A percentile compares a stretch with the other conserved stretches of the same genome.
Evolutionary conservation across 176 grass and related monocot species (phyloP).

Genomic region (Leersia perrieri): DNA sequence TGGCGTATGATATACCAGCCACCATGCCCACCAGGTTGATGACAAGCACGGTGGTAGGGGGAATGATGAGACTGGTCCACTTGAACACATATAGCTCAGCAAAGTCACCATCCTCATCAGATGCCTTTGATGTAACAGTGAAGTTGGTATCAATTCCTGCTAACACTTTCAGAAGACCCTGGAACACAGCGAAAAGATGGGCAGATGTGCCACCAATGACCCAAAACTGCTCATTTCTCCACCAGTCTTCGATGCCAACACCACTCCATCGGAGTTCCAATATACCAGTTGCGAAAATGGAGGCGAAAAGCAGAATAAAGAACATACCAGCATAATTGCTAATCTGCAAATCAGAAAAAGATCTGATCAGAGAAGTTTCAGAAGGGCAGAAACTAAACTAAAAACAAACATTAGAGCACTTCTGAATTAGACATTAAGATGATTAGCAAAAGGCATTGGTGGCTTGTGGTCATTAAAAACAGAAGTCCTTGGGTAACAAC

Average conservation of each 20-base stretch:
- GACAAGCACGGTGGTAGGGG: constrained; percentile 81
- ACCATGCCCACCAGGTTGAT: constrained; percentile 94
- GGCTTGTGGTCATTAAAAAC: background rate
- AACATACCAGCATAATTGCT: constrained; percentile 92
- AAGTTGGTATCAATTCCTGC: constrained; percentile 92
- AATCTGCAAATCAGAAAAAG: constrained; percentile 54
- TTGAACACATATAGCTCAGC: constrained; percentile 93
- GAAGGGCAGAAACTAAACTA: background rate
- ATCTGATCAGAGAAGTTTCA: constrained; percentile 16
- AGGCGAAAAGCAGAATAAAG: constrained; percentile 85
- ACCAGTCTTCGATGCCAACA: constrained; percentile 91
- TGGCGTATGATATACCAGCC: constrained; percentile 83
- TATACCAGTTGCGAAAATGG: constrained; percentile 81
- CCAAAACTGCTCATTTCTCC: constrained; percentile 96
- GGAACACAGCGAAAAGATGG: constrained; percentile 87
- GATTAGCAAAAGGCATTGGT: background rate
- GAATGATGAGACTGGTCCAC: constrained; percentile 88
- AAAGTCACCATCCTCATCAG: constrained; percentile 86
- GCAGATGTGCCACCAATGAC: constrained; percentile 95
- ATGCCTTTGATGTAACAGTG: constrained; percentile 93
- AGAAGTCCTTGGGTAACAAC: background rate
- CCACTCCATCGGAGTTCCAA: constrained; percentile 92
- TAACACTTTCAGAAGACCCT: constrained; percentile 85
- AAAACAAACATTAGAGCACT: background rate
- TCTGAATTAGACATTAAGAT: background rate